Evolutionary conservation across 495 filamentous ascomycete genomes (phyloP), one percentile per base, ranked within the genome.

Genomic region (Lepraria neglecta): DNA sequence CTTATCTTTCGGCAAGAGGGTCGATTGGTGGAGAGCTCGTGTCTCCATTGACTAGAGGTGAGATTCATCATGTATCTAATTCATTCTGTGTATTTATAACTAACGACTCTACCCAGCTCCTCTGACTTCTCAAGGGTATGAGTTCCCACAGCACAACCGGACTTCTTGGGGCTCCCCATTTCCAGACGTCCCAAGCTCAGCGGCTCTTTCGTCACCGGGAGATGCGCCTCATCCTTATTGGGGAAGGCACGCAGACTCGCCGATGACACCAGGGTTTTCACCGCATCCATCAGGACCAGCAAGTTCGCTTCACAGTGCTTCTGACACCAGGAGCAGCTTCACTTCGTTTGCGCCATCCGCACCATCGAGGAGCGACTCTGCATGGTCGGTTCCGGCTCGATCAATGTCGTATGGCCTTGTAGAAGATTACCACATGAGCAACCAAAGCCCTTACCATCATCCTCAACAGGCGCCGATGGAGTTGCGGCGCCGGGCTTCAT

Each of bases 401-500:
- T 65, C 67, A 27, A 64, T 64, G 62, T 69, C 67, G 17, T 65
- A 63, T 47, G 65, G 65, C 40, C 48, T 65, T 7, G 65, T 65
- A 6, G 65, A 69, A 44, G 67, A 69, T 31, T 35, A 63, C 31
- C 58, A 48, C 15, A 44, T 57, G 15, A 59, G 44, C 35, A 65
- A 61, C 31, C 67, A 62, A 14, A 66, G 64, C 31, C 55, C 40
- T 45, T 63, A 62, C 51, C 63, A 56, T 19, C 54, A 59, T 51
- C 47, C 62, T 21, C 57, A 56, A n/a, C 35, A 66, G 7, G 6
- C 59, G 15, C 50, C 54, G 6, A 56, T 65, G 45, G 67, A 67
- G 21, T 59, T 58, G 31, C 56, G 67, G 35, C 59, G 67, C 15
- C 59, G 59, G 12, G 50, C 62, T 21, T 63, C 67, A 6, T 59